These are phyloP conservation scores for Austroboletus sp. DNA, from an alignment of 1,284 basidiomycete genomes.

Conservation along the genomic window DNA sequence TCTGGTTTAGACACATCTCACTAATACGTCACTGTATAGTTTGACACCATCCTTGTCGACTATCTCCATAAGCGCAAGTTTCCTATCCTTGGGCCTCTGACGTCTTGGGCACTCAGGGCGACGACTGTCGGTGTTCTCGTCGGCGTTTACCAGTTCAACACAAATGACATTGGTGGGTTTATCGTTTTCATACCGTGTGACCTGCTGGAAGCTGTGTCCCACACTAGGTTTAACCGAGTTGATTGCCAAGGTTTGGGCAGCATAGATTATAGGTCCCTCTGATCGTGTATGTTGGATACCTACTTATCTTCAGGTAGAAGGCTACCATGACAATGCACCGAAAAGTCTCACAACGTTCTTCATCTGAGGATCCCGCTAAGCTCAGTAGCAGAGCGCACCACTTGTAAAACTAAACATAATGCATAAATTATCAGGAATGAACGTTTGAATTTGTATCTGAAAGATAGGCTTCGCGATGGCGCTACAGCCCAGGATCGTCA, in stretches of 20 bases:
- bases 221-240: conserved; percentile 63
- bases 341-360: too few species aligned
- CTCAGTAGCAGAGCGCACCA: conserved; percentile 56
- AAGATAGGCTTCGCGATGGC: too few species aligned
- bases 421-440: conserved; percentile 7
- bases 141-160: conserved; percentile 96
- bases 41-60: conserved; percentile 72
- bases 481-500: too few species aligned
- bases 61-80: conserved; percentile 94
- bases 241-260: conserved; percentile 59
- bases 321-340: too few species aligned
- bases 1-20: not conserved
- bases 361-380: conserved; percentile 39
- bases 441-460: not conserved
- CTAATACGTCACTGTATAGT: conserved; percentile 37
- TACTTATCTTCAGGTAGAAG: too few species aligned
- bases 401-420: conserved; percentile 43
- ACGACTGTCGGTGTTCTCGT: conserved; percentile 80
- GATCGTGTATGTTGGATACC: too few species aligned
- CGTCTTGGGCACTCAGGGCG: conserved; percentile 71
- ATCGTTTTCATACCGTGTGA: conserved; percentile 7
- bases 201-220: conserved; percentile 5
- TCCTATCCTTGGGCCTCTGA: conserved; percentile 65
- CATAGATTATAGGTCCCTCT: conserved; percentile 31
- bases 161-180: conserved; percentile 84